Evolutionary conservation across 148 eudicot species (phyloP), one percentile per base, ranked within the genome.

Genomic region (Camellia granthamiana): DNA sequence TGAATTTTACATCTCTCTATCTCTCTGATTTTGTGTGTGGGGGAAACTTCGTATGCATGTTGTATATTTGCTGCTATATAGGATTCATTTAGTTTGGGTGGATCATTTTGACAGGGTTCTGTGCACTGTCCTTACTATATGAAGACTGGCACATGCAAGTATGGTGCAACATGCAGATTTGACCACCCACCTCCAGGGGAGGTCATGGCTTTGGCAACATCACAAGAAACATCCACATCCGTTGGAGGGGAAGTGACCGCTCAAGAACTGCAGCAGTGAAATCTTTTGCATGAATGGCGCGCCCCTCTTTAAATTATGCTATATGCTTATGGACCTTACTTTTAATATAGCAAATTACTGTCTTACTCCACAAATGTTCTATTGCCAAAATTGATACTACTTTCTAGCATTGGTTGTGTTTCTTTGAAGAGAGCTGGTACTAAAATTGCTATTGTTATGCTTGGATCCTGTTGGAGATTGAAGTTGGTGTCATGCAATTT

Each of bases 111-210:
- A 60, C 89, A 96, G 99, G 98, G 97, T 65, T 90, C 90, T 65
- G 49, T 78, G 44, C 84, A 90, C 68, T 93, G 99, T 49, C 90
- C 98, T 1, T 96, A 91, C 82, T 96, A 96, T 85, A 91, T 96
- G 97, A 93, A 96, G 91, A 96, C 98, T 23, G 92, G 98, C 16
- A 87, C 93, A 62, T 96, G 99, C 91, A 90, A 89, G 79, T 96
- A 88, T 79, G 98, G 97, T 3, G 86, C 82, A 13, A 88, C 88
- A 47, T 96, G 99, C 95, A 92, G 83, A 90, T 96, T 92, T 85
- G 99, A 96, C 81, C 99, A 96, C 82, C 99, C 99, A 18, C 95
- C 98, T 51, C 98, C 99, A 1, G 98, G 97, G 64, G 98, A 96
- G 86, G 94, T 92, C 73, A 77, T 92, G 90, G 87, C 93, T 23